Percentiles rank a stretch among this genome's conserved stretches.
These are phyloP conservation scores for Trametes polyzona DNA, from an alignment of 1,284 basidiomycete species.

Conservation along the genomic window DNA sequence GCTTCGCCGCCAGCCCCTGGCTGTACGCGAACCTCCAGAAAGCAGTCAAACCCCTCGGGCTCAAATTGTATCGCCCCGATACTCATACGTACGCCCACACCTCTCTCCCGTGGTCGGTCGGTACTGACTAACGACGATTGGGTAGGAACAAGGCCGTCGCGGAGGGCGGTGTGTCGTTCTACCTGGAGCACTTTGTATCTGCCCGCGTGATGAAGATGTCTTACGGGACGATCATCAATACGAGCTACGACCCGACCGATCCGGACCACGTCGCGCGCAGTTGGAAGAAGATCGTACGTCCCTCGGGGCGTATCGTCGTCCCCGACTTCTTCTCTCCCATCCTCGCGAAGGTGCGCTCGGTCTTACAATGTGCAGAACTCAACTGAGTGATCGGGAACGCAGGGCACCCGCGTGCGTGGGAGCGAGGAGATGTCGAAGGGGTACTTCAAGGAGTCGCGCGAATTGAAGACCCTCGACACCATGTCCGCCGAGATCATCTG, in stretches of 20 bases:
- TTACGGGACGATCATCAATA: constrained; percentile 40
- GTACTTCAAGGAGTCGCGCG: constrained; percentile 28
- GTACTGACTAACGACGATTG: neutral
- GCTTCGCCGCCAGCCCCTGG: constrained; percentile 45
- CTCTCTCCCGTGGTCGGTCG: too few relatives aligned
- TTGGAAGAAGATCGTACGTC: constrained; percentile 29
- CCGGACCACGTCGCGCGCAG: constrained; percentile 37
- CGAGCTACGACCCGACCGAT: constrained; percentile 34
- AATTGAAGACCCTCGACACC: constrained; percentile 24
- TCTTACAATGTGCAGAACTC: constrained; percentile 16
- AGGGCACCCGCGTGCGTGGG: constrained; percentile 42
- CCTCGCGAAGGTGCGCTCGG: constrained; percentile 36
- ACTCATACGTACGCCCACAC: constrained; percentile 33
- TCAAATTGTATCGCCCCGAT: constrained; percentile 48
- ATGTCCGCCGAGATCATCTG: constrained; percentile 42
- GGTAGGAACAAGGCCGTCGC: constrained; percentile 39
- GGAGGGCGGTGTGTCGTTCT: constrained; percentile 42
- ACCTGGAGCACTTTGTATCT: constrained; percentile 41
- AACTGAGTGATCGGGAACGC: constrained; percentile 29
- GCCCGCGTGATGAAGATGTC: constrained; percentile 40
- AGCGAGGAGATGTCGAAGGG: constrained; percentile 31
- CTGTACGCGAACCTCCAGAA: constrained; percentile 37
- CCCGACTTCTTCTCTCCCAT: constrained; percentile 41
- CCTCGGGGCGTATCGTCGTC: constrained; percentile 36
- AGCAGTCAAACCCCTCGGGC: constrained; percentile 32